Percentiles rank a stretch among this genome's conserved stretches.
phyloP scores from a whole-genome alignment of 352 stramenopile species.

The Pythium dissotocum region DNA sequence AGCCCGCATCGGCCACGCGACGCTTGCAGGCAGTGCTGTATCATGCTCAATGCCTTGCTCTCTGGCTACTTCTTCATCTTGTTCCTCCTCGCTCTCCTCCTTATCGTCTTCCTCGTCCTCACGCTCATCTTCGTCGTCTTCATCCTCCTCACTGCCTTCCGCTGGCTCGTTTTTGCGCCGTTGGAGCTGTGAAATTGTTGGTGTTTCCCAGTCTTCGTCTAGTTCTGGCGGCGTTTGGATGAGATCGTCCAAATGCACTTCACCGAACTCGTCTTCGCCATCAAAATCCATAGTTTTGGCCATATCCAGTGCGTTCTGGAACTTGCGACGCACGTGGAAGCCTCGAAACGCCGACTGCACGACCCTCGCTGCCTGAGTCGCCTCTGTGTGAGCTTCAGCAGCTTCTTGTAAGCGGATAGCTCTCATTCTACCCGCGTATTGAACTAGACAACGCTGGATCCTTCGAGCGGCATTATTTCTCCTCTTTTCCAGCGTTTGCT shows the following conservation, averaged over 20 bases:
- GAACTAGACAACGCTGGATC: neutral
- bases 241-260: constrained; percentile 60
- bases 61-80: constrained; percentile 1
- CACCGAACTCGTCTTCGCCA: constrained; percentile 36
- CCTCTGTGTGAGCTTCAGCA: constrained; percentile 16
- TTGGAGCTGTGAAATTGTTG: constrained; percentile 29
- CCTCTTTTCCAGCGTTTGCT: neutral
- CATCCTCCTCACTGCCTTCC: neutral
- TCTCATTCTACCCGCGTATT: neutral
- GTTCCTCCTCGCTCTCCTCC: neutral
- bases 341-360: constrained; percentile 75
- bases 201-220: constrained; percentile 59
- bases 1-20: neutral
- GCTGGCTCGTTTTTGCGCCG: constrained; percentile 13
- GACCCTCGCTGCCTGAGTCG: constrained; percentile 38
- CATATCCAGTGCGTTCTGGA: constrained; percentile 56
- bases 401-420: neutral
- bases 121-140: constrained; percentile 6
- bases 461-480: neutral
- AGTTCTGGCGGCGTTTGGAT: constrained; percentile 59
- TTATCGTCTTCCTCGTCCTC: neutral
- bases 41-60: neutral
- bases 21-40: neutral
- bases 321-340: constrained; percentile 66
- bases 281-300: constrained; percentile 35